Evolutionary conservation across 2,329 filamentous ascomycete species (phyloP), one percentile per base, ranked within the genome.

Genomic region (Neopestalotiopsis rosae): DNA sequence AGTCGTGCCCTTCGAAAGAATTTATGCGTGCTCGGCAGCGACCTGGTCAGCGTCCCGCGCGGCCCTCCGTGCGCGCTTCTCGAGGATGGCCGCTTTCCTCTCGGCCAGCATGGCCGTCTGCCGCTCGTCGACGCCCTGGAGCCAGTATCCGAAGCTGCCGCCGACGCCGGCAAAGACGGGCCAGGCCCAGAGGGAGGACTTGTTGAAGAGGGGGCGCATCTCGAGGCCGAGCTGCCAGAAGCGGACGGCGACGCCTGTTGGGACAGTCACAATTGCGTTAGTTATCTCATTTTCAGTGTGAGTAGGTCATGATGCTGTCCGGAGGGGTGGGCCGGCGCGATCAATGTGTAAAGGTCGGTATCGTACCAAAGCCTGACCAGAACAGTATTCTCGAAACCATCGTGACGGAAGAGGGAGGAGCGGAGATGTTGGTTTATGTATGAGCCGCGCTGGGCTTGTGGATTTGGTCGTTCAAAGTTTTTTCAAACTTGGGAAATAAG

Each of bases 181-280:
- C 85, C 97, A 99, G 65, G 90, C 94, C 92, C 94, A 97, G 77
- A 97, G 89, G 67, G 92, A 92, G 79, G 92, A 87, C 78, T 88
- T 90, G 84, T 92, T 91, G 88, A 98, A 94, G 82, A 98, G 91
- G 66, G 95, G 96, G 72, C 95, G 94, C 94, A 97, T 97, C 86
- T 99, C 94, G 81, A 99, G 96, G 79, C 95, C 96, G 81, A 99
- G 91, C 84, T 98, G 96, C 94, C 95, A 98, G 83, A 96, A 89
- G 76, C 95, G 93, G 79, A 95, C 92, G 79, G 93, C 94, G 77
- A 98, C 84, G 87, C 96, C 96, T 99, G 76, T 69, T 28, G 20
- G 17, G 58, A 38, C 30, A 32, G 4, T 28, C 34, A 32, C 14
- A 17, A 34, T 61, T 28, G 45, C 4, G 45, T 52, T 52, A 52